Percentiles rank a stretch among this genome's conserved stretches.
phyloP scores from a whole-genome alignment of 2,329 filamentous ascomycete species.

The Hymenoscyphus fraxineus region DNA sequence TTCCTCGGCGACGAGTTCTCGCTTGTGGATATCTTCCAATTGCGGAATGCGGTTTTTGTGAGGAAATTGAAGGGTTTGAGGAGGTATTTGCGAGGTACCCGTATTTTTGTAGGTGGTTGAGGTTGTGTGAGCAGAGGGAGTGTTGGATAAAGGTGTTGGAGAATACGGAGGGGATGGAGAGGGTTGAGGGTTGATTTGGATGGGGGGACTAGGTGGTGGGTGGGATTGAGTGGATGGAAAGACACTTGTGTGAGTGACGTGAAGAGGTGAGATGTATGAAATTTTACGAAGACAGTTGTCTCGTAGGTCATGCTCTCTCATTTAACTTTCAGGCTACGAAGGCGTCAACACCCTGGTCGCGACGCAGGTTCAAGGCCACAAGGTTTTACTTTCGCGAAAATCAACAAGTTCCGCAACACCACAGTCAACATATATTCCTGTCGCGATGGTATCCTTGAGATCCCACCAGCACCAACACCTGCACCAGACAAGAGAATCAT shows the following conservation, averaged over 20 bases:
- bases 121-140: slow-evolving; percentile 21
- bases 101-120: slow-evolving; percentile 24
- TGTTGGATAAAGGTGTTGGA: slow-evolving; percentile 20
- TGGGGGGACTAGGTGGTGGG: neutral
- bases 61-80: slow-evolving; percentile 15
- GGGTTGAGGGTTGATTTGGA: neutral
- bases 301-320: no score
- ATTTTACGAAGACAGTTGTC: no score
- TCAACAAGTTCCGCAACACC: no score
- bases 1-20: slow-evolving; percentile 30
- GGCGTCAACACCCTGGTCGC: neutral
- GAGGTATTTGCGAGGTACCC: slow-evolving; percentile 23
- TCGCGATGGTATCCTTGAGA: no score
- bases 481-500: no score
- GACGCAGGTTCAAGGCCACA: no score
- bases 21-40: slow-evolving; percentile 30
- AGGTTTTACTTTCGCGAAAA: no score
- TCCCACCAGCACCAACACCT: no score
- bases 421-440: no score
- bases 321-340: neutral
- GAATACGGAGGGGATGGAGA: neutral
- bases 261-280: no score
- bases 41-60: slow-evolving; percentile 24
- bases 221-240: neutral
- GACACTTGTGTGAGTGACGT: no score